Conservation (phyloP, 2,329 filamentous ascomycete genomes). For the Talaromyces sp. region DNA sequence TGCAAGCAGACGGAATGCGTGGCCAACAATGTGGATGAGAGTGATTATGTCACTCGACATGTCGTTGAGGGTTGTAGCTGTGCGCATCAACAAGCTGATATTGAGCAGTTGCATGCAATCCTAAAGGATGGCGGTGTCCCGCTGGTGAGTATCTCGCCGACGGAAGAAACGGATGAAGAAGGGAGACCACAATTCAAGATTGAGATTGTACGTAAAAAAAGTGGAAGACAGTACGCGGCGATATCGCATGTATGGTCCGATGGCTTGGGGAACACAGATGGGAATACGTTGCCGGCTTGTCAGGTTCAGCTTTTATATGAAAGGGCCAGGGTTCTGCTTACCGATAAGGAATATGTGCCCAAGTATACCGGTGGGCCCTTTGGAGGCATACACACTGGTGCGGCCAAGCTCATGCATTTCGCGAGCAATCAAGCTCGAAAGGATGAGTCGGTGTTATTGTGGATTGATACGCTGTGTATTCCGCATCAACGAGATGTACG, state of each 20-base stretch:
- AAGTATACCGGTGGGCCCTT: not conserved
- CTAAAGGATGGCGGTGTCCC: conserved; percentile 5
- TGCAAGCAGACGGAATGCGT: conserved; percentile 17
- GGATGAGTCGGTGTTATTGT: conserved; percentile 16
- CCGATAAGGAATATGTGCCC: conserved; percentile 7
- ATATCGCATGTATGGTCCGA: conserved; percentile 12
- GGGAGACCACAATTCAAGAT: not conserved
- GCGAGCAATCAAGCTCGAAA: conserved; percentile 5
- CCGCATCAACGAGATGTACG: conserved; percentile 19
- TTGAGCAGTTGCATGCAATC: not conserved
- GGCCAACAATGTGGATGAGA: conserved; percentile 19
- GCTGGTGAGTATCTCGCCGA: not conserved
- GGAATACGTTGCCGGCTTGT: not conserved
- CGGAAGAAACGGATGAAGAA: not conserved
- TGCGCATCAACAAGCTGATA: conserved; percentile 9
- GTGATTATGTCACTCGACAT: conserved; percentile 18
- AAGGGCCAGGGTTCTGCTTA: not conserved
- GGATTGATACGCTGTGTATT: conserved; percentile 21
- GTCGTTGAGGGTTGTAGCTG: conserved; percentile 12
- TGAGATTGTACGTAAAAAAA: not conserved
- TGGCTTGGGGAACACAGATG: conserved; percentile 4
- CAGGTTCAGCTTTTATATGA: not conserved
- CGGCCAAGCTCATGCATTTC: not conserved
- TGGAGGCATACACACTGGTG: conserved; percentile 1
- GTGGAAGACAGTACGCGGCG: not conserved